These are phyloP conservation scores for Stephanocyclus meneghinianus DNA, from an alignment of 352 stramenopile genomes.

Conservation along the genomic window DNA sequence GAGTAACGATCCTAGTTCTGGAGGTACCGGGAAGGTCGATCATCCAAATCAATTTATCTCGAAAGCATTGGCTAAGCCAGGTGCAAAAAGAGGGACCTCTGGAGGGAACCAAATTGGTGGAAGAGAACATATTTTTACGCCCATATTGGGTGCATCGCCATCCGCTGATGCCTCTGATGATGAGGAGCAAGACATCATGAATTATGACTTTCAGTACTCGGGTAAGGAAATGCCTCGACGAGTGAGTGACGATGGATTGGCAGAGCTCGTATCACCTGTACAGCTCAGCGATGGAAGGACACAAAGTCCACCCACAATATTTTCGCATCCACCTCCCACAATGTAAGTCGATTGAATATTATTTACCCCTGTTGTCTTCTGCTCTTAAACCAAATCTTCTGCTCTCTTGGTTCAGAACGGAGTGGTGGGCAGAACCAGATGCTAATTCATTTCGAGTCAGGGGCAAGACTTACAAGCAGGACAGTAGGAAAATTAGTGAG, in stretches of 20 bases:
- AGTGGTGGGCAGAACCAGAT: conserved; percentile 75
- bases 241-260: neutral
- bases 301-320: conserved; percentile 18
- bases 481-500: conserved; percentile 71
- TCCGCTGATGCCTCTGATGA: conserved; percentile 28
- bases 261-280: neutral
- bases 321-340: conserved; percentile 24
- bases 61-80: conserved; percentile 8
- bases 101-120: neutral
- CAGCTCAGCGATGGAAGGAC: neutral
- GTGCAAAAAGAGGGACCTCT: conserved; percentile 3
- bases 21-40: neutral
- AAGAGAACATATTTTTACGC: conserved; percentile 12
- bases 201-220: conserved; percentile 41
- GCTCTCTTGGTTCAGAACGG: conserved; percentile 12
- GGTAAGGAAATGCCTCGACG: conserved; percentile 5
- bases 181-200: conserved; percentile 26
- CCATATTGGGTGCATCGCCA: conserved; percentile 16
- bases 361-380: neutral
- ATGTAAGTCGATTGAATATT: conserved; percentile 18
- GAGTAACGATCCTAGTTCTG: conserved; percentile 20
- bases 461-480: conserved; percentile 68
- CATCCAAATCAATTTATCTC: conserved; percentile 2
- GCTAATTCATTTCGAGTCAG: conserved; percentile 76
- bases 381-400: neutral